These are phyloP conservation scores for Parastagonospora avenae DNA, from an alignment of 2,329 filamentous ascomycete genomes.

Conservation along the genomic window DNA sequence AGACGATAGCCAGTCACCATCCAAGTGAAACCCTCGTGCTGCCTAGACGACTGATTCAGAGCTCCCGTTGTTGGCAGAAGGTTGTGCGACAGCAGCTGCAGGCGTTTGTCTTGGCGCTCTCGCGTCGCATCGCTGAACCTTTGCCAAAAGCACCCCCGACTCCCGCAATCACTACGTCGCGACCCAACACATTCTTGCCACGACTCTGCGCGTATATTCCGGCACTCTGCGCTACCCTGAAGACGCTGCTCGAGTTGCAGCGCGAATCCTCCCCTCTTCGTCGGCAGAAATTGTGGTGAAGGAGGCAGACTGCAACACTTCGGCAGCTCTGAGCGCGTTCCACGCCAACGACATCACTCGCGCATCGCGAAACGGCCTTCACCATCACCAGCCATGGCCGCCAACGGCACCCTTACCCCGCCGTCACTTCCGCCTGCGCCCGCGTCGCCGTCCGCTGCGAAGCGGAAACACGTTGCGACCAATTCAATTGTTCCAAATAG, in stretches of 20 bases:
- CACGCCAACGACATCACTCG: constrained; percentile 36
- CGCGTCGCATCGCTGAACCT: constrained; percentile 33
- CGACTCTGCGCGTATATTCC: constrained; percentile 17
- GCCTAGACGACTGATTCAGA: neutral
- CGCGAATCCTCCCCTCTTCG: constrained; percentile 1
- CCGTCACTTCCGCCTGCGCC: constrained; percentile 35
- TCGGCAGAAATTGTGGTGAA: constrained; percentile 18
- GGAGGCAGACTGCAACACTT: constrained; percentile 19
- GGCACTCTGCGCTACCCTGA: neutral
- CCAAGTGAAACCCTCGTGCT: neutral
- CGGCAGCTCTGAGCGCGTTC: constrained; percentile 42
- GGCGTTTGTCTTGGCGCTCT: constrained; percentile 28
- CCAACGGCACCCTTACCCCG: constrained; percentile 45
- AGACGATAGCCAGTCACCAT: neutral
- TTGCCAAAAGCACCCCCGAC: constrained; percentile 25
- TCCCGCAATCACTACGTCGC: constrained; percentile 21
- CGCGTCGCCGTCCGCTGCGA: constrained; percentile 42
- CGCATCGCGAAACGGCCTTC: constrained; percentile 37
- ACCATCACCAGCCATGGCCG: constrained; percentile 35
- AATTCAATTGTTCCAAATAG: constrained; percentile 34
- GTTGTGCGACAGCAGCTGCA: constrained; percentile 13
- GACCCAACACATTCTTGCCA: constrained; percentile 10
- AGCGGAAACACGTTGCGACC: constrained; percentile 53
- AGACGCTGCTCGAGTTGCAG: neutral
- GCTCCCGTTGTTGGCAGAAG: neutral